phyloP scores from a whole-genome alignment of 768 basidiomycete genomes.

The Rhodotorula graminis region DNA sequence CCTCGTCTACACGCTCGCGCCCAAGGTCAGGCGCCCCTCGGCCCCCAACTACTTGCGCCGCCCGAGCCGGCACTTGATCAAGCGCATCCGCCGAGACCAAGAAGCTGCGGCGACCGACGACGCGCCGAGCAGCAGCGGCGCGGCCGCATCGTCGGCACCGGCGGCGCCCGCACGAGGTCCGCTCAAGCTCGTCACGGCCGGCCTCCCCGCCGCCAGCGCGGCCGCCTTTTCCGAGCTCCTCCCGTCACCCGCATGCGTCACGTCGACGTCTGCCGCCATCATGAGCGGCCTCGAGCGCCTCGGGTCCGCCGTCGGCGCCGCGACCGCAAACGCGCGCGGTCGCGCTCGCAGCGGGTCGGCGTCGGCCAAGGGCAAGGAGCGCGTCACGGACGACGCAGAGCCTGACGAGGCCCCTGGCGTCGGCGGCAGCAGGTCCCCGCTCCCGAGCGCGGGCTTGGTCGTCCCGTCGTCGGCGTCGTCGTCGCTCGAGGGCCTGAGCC shows the following conservation, averaged over 20 bases:
- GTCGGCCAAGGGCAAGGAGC: slow-evolving; percentile 5
- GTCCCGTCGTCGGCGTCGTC: neutral
- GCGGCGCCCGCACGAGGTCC: too few species aligned
- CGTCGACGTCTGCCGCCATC: slow-evolving; percentile 11
- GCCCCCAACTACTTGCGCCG: slow-evolving; percentile 1
- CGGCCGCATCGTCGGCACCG: too few species aligned
- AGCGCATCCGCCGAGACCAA: slow-evolving; percentile 9
- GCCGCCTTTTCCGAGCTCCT: neutral
- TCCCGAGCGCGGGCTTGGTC: neutral
- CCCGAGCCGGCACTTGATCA: slow-evolving; percentile 1
- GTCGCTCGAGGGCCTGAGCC: neutral
- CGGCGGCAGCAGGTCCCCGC: neutral
- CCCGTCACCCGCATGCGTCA: slow-evolving; percentile 10
- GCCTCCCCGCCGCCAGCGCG: too few species aligned
- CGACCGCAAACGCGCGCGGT: neutral
- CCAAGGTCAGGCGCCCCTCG: neutral
- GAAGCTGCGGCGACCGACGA: neutral
- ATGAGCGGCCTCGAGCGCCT: slow-evolving; percentile 5
- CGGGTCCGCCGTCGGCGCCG: neutral
- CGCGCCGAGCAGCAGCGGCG: too few species aligned
- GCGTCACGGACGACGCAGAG: neutral
- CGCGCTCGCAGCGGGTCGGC: neutral
- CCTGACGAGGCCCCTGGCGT: neutral
- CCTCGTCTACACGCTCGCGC: neutral
- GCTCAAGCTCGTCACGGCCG: neutral